Evolutionary conservation across 805 yeast genomes (phyloP).

Genomic region (Saccharomycopsis schoenii): DNA sequence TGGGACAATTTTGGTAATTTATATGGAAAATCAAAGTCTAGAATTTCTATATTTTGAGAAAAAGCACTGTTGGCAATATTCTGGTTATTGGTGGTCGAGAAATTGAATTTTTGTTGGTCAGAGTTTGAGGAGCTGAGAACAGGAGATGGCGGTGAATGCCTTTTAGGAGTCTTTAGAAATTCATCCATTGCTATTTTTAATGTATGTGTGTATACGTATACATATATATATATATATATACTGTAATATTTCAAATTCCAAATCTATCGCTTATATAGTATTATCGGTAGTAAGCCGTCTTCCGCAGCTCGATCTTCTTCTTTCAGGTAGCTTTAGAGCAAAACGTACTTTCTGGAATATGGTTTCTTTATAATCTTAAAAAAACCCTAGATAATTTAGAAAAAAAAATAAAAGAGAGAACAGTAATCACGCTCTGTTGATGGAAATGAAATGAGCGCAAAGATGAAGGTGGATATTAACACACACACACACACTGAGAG

Average conservation of each 20-base stretch:
- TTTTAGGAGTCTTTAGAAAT: background rate
- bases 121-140: background rate
- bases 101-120: background rate
- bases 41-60: background rate
- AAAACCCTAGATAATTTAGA: too few relatives aligned
- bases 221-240: background rate
- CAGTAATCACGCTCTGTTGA: too few relatives aligned
- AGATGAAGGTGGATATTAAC: background rate
- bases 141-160: constrained; percentile 2
- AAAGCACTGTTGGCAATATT: background rate
- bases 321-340: background rate
- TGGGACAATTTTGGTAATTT: constrained; percentile 10
- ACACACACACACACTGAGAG: background rate
- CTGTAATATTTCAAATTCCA: background rate
- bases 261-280: background rate
- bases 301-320: too few relatives aligned
- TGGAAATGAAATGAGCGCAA: background rate
- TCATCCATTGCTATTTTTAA: background rate
- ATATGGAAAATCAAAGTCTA: background rate
- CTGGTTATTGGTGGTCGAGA: background rate
- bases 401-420: too few relatives aligned
- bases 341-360: too few relatives aligned
- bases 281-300: too few relatives aligned
- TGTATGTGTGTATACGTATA: background rate
- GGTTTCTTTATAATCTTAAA: too few relatives aligned